Base-by-base conservation (phyloP, 352 stramenopile genomes). In the Thraustotheca clavata region DNA sequence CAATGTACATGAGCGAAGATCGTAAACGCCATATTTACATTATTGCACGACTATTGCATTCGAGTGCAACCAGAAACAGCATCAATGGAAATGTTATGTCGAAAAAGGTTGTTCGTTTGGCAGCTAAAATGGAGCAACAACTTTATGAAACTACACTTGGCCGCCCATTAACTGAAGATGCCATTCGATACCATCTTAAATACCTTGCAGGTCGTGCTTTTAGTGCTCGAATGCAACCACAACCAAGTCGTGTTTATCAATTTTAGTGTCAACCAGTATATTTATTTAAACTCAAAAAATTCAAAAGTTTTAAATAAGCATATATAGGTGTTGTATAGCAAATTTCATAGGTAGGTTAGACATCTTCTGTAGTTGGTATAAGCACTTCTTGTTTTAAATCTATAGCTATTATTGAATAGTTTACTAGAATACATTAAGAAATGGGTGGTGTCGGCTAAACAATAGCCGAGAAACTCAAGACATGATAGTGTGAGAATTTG, bases 111-210 rank as follows among this genome's bases (percentile, higher is more conserved):
- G 24, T 52, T 2, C 43, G 43, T 31, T 24, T 52, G 11, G 43
- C 43, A 24, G 43, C 43, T 31, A 52, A 52, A 31, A 52, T 52
- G 43, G 43, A 52, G 43, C 43, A 52, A 31, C 43, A 52, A 31
- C 43, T 52, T 24, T 52, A 52, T 24, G 43, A 52, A 3, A 52
- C 43, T 31, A 52, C 43, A 11, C 34, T 35, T 31, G 43, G 43
- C 43, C 43, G 43, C n/a, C 16, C 9, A 9, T 18, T 52, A 31
- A 52, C 24, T 31, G 43, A 52, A 14, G 43, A 52, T 11, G 11
- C 43, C 1, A 52, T 52, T 31, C 12, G n/a, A 9, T 52, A 52
- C 43, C 43, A 52, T 31, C 43, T 52, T 31, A 52, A 52, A 7
- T 52, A 52, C 43, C 43, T 52, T 18, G 43, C 43, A 18, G 43